A percentile compares a stretch with the other conserved stretches of the same genome.
phyloP scores from a whole-genome alignment of 1,284 basidiomycete species.

The Austroboletus olivaceoglutinosus region DNA sequence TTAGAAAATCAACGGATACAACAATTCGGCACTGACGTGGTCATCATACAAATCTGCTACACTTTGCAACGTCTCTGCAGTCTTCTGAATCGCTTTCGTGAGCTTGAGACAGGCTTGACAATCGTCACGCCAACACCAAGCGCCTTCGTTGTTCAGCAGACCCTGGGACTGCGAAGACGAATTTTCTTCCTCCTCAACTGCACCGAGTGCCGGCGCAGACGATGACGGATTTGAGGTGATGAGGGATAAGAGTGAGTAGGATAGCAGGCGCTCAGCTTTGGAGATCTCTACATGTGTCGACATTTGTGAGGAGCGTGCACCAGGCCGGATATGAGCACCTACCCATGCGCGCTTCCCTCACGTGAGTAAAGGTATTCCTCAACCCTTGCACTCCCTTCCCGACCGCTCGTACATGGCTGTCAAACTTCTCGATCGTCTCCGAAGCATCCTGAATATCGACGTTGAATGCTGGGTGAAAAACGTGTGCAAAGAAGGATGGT shows the following conservation, averaged over 20 bases:
- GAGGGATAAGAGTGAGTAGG: conserved; percentile 66
- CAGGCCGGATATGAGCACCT: conserved; percentile 24
- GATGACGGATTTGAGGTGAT: conserved; percentile 65
- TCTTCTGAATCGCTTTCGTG: conserved; percentile 77
- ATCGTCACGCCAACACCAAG: conserved; percentile 83
- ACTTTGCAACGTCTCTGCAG: conserved; percentile 68
- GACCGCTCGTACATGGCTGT: conserved; percentile 60
- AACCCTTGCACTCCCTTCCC: conserved; percentile 67
- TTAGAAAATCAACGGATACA: conserved; percentile 9
- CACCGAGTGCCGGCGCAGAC: conserved; percentile 44
- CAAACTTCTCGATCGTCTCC: conserved; percentile 59
- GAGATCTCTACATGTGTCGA: conserved; percentile 56
- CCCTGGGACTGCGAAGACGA: conserved; percentile 38
- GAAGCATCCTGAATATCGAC: conserved; percentile 68
- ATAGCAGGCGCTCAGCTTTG: conserved; percentile 66
- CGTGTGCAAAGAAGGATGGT: conserved; percentile 71
- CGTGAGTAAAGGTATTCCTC: conserved; percentile 56
- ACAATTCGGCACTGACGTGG: conserved; percentile 49
- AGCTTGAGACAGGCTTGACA: conserved; percentile 72
- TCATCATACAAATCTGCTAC: conserved; percentile 78
- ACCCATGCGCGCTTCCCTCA: conserved; percentile 69
- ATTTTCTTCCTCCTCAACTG: conserved; percentile 49
- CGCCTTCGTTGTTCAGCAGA: conserved; percentile 67
- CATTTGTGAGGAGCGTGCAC: neutral
- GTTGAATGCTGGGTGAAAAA: conserved; percentile 84